phyloP scores from a whole-genome alignment of 768 basidiomycete genomes.

The Termitomyces sp. region DNA sequence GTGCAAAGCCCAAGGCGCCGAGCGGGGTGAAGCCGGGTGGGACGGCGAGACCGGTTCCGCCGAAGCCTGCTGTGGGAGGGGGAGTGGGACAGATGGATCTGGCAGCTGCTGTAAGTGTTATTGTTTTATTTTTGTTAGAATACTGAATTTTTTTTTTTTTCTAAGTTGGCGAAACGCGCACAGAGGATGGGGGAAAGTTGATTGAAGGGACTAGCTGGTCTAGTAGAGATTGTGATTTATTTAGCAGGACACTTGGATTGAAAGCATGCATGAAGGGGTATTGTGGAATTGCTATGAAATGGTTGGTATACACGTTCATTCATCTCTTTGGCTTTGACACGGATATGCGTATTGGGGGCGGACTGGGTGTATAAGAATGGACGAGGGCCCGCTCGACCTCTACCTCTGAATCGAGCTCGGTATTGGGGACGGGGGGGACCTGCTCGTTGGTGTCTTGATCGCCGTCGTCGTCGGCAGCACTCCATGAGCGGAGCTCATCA shows the following conservation, averaged over 20 bases:
- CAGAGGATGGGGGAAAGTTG: slow-evolving; percentile 49
- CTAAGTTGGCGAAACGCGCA: slow-evolving; percentile 73
- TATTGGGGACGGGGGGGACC: too few species aligned
- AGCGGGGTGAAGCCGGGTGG: slow-evolving; percentile 7
- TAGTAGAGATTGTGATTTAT: background rate
- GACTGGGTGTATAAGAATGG: slow-evolving; percentile 18
- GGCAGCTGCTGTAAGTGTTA: slow-evolving; percentile 67
- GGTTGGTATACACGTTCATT: background rate
- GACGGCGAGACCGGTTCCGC: slow-evolving; percentile 15
- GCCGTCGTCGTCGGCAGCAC: slow-evolving; percentile 10
- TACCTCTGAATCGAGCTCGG: slow-evolving; percentile 25
- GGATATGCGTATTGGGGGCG: slow-evolving; percentile 30
- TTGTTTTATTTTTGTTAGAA: background rate
- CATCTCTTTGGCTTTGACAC: slow-evolving; percentile 22
- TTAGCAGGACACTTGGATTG: background rate
- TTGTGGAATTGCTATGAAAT: background rate
- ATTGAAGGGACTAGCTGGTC: background rate
- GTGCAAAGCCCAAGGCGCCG: slow-evolving; percentile 1
- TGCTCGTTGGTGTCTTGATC: too few species aligned
- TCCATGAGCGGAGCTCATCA: slow-evolving; percentile 64
- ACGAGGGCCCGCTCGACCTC: slow-evolving; percentile 34
- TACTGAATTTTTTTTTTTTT: background rate
- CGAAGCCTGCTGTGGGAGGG: slow-evolving; percentile 13
- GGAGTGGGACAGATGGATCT: slow-evolving; percentile 67
- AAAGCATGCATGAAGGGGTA: background rate